Evolutionary conservation across 2,329 filamentous ascomycete species (phyloP), one percentile per base, ranked within the genome.

Genomic region (Cercospora zeina): DNA sequence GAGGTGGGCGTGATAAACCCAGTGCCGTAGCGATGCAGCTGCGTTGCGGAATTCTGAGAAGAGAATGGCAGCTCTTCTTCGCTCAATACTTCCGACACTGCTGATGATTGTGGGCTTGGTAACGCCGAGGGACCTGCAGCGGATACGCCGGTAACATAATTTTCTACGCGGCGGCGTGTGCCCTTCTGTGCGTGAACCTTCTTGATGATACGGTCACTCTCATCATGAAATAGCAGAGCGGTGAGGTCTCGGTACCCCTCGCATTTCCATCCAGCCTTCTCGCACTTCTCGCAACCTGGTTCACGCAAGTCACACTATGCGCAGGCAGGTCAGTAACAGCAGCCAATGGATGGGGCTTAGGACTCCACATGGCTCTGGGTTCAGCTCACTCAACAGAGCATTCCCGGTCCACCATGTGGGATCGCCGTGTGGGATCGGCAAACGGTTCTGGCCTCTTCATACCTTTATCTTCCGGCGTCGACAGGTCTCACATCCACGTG

Each of bases 401-500:
- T 49, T 24, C 27, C 42, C n/a, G 42, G 21, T 49, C 27, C 21
- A 49, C 42, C 42, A 27, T 49, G 42, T 49, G 45, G 10, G 34
- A 57, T 57, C 14, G 34, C 54, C 54, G 16, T 36, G 33, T 45
- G 55, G 24, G n/a, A 50, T 50, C 16, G 9, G 30, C 30, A 34
- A 34, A 36, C 21, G 57, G 9, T 21, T 39, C 42, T 50, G 36
- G 34, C 33, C 37, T 11, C 34, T 16, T 54, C 63, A 56, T 58
- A 67, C 67, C 61, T 68, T 68, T 42, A 65, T 67, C 67, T 67
- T 68, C 27, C 65, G 62, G 47, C 60, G 55, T 30, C 67, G 55
- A 61, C 67, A 68, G 33, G 65, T 65, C 54, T 66, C 63, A 62
- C 67, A 68, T 27, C 63, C 63, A 27, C 49, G 45, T 14, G 63